Conservation (phyloP, 441 rosid genomes). For the Gossypium lobatum region DNA sequence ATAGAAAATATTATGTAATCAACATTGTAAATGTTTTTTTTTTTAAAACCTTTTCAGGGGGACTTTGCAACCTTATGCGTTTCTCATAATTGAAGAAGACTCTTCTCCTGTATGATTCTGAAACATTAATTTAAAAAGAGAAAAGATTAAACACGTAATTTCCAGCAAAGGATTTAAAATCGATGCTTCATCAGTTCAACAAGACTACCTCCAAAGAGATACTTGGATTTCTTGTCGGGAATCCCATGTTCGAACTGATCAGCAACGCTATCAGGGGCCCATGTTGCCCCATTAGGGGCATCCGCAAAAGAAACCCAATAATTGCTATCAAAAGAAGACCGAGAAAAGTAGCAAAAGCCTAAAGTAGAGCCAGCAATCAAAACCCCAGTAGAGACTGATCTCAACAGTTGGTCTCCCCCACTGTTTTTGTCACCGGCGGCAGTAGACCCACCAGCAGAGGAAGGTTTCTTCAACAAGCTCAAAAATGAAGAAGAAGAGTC, state of each 20-base stretch:
- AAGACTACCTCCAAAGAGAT: neutral
- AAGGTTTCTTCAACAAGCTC: neutral
- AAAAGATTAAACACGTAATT: neutral
- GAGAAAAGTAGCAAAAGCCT: conserved; percentile 27
- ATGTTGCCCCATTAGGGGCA: conserved; percentile 1
- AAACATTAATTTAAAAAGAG: neutral
- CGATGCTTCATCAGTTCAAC: neutral
- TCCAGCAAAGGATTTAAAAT: neutral
- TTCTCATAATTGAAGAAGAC: conserved; percentile 66
- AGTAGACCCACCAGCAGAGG: conserved; percentile 1
- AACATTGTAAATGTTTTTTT: neutral
- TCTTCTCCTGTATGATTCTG: conserved; percentile 55
- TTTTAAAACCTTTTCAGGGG: conserved; percentile 52
- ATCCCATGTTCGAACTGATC: neutral
- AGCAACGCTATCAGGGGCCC: neutral
- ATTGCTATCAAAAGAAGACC: conserved; percentile 7
- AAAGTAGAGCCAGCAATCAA: conserved; percentile 30
- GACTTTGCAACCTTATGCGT: conserved; percentile 49
- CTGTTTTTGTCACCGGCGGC: neutral
- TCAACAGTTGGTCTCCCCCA: conserved; percentile 14
- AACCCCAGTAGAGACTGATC: conserved; percentile 26
- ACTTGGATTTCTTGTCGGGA: neutral
- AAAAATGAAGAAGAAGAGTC: neutral
- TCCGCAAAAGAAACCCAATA: conserved; percentile 29
- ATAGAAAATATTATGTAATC: neutral